Evolutionary conservation across 2,329 filamentous ascomycete species (phyloP), one percentile per base, ranked within the genome.

Genomic region (Didymella keratinophila): DNA sequence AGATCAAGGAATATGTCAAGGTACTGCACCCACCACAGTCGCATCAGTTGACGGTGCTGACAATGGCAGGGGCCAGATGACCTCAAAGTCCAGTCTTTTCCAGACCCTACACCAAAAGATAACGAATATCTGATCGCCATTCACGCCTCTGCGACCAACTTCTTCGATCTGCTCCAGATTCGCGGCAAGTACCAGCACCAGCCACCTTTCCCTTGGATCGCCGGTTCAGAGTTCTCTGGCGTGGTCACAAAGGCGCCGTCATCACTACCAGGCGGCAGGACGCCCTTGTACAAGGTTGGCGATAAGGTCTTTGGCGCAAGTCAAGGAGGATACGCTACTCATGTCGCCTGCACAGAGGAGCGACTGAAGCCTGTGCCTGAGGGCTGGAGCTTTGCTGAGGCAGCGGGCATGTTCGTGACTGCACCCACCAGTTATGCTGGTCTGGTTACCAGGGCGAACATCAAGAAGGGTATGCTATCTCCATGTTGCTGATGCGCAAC

Each of bases 161-260:
- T 98, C 85, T 98, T 97, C 82, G 94, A 98, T 76, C 90, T 97
- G 57, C 87, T 98, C 53, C 94, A 98, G 75, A 92, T 97, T 72
- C 89, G 92, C 72, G 94, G 94, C 56, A 96, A 96, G 85, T 98
- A 98, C 79, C 94, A 98, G 75, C 85, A 92, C 74, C 93, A 97
- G 71, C 93, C 93, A 0, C 87, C 90, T 0, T 88, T 97, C 47
- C 93, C 93, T 30, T 97, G 93, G 93, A 80, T 94, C 48, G 87
- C 92, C 0, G 94, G 94, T 60, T 86, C 86, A 71, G 94, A 98
- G 75, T 98, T 97, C 80, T 87, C 91, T 23, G 94, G 94, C 64
- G 83, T 87, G 5, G 82, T 98, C 65, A 76, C 93, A 47, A 83
- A 89, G 46, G 83, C 86, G 0, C 93, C 92, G 0, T 80, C 82